These are phyloP conservation scores for Cystobasidium onofrii DNA, from an alignment of 768 basidiomycete genomes.

Conservation along the genomic window DNA sequence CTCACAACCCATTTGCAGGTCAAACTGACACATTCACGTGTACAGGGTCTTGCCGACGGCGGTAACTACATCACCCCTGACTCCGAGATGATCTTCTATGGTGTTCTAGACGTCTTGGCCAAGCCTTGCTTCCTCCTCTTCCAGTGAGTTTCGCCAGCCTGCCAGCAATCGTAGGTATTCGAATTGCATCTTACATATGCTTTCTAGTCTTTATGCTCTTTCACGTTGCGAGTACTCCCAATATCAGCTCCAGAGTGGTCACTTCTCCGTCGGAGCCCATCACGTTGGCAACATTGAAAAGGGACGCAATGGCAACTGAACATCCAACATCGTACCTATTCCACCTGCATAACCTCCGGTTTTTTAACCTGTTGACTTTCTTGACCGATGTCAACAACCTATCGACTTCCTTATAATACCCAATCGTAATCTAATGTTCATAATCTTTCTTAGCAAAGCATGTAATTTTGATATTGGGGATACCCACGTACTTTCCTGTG, in stretches of 20 bases:
- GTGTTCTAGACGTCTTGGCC: constrained; percentile 37
- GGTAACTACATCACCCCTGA: constrained; percentile 52
- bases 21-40: neutral
- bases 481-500: too few relatives aligned
- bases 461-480: too few relatives aligned
- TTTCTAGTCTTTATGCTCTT: constrained; percentile 10
- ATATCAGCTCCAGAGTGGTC: constrained; percentile 29
- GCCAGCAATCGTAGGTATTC: neutral
- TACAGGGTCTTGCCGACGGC: constrained; percentile 51
- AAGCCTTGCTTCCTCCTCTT: constrained; percentile 37
- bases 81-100: constrained; percentile 51
- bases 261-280: constrained; percentile 29
- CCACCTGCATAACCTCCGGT: too few relatives aligned
- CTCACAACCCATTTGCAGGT: neutral
- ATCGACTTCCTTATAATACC: too few relatives aligned
- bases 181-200: neutral
- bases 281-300: neutral
- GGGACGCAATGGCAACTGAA: neutral
- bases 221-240: constrained; percentile 15
- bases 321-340: neutral
- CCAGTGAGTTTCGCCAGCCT: neutral
- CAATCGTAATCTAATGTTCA: too few relatives aligned
- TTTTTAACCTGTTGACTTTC: too few relatives aligned
- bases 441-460: too few relatives aligned
- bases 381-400: too few relatives aligned